Percentiles rank a stretch among this genome's conserved stretches.
Evolutionary conservation across 805 yeast genomes (phyloP).

Genomic region (Lachancea sp.): DNA sequence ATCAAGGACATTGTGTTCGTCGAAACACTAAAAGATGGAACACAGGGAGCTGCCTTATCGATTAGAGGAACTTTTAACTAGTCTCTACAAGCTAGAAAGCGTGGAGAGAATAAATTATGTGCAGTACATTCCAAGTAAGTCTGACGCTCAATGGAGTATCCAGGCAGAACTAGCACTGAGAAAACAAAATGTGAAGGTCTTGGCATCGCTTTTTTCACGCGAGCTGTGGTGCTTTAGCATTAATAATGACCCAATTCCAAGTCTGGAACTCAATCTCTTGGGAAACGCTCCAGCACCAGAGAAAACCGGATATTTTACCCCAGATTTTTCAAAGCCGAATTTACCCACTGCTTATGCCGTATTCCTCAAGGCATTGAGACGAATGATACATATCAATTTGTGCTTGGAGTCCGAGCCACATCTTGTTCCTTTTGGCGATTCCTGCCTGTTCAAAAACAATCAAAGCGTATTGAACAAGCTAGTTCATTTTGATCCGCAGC

Average conservation of each 20-base stretch:
- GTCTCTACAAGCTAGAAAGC: conserved; percentile 26
- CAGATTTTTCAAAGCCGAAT: conserved; percentile 34
- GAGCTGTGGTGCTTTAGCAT: conserved; percentile 41
- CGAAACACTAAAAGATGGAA: background rate
- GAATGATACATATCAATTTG: conserved; percentile 34
- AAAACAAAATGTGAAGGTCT: conserved; percentile 30
- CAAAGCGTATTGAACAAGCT: conserved; percentile 23
- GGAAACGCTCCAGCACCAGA: conserved; percentile 19
- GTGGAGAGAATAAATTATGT: conserved; percentile 30
- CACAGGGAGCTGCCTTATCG: conserved; percentile 13
- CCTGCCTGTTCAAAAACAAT: conserved; percentile 31
- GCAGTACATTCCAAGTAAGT: conserved; percentile 29
- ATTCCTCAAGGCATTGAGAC: conserved; percentile 45
- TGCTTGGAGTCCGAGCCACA: conserved; percentile 30
- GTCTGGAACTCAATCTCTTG: conserved; percentile 15
- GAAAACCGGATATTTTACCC: conserved; percentile 30
- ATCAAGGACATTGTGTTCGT: background rate
- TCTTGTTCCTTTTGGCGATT: conserved; percentile 46
- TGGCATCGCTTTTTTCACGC: conserved; percentile 36
- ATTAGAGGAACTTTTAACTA: conserved; percentile 27
- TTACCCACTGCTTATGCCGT: conserved; percentile 40
- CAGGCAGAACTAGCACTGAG: conserved; percentile 38
- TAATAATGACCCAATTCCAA: conserved; percentile 36
- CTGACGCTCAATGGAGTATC: conserved; percentile 38
- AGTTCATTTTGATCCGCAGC: conserved; percentile 42